These are phyloP conservation scores for Fusarium mundagurra DNA, from an alignment of 2,329 filamentous ascomycete species.

Conservation along the genomic window DNA sequence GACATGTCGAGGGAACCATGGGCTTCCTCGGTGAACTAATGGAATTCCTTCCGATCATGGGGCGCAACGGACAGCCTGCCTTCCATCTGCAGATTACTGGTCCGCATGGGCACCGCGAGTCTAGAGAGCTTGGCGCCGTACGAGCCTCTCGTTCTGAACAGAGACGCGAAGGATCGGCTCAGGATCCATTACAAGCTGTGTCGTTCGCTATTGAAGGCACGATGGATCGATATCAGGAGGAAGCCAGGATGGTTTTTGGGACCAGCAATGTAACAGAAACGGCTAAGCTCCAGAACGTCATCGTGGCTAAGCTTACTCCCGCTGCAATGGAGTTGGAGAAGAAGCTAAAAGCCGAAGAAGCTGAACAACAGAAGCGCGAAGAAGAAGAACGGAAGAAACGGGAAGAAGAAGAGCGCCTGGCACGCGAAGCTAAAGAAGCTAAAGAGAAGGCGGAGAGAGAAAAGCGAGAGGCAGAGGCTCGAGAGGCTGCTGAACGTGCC, in stretches of 20 bases:
- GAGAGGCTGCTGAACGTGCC: constrained; percentile 66
- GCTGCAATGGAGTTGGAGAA: constrained; percentile 85
- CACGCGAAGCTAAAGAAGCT: constrained; percentile 76
- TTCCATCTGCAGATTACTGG: constrained; percentile 70
- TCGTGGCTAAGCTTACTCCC: constrained; percentile 81
- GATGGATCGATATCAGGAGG: constrained; percentile 84
- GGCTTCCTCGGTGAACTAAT: constrained; percentile 66
- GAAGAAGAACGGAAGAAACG: constrained; percentile 69
- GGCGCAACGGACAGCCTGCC: constrained; percentile 58
- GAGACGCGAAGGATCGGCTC: constrained; percentile 57
- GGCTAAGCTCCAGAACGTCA: constrained; percentile 71
- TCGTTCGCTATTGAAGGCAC: constrained; percentile 79
- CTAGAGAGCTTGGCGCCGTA: constrained; percentile 58
- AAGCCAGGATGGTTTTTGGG: constrained; percentile 87
- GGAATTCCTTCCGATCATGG: constrained; percentile 61
- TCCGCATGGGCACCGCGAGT: constrained; percentile 57
- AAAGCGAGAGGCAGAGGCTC: constrained; percentile 76
- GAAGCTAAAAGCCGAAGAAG: constrained; percentile 70
- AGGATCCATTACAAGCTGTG: constrained; percentile 78
- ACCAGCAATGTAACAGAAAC: constrained; percentile 71
- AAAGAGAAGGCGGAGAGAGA: constrained; percentile 73
- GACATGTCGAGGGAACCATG: constrained; percentile 61
- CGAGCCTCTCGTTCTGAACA: constrained; percentile 59
- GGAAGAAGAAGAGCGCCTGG: constrained; percentile 72
- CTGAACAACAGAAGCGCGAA: constrained; percentile 59